Conservation (phyloP, 177 flowering plant genomes). For the Telopea speciosissima region DNA sequence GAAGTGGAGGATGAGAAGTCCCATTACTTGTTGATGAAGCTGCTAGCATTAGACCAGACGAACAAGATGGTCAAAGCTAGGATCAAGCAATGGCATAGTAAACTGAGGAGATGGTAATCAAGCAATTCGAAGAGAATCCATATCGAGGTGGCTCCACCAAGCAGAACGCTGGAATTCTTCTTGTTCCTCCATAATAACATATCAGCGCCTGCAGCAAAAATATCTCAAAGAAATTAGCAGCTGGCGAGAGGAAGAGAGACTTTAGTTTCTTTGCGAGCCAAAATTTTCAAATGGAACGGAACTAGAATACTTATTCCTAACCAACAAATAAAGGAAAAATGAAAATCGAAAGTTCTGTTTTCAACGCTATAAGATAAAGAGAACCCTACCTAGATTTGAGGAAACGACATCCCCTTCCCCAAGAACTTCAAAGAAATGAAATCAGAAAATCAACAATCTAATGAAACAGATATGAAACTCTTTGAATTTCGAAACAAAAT, state of each 20-base stretch:
- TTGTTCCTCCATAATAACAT: conserved; percentile 89
- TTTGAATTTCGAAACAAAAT: background rate
- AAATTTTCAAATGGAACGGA: background rate
- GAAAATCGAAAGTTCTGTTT: background rate
- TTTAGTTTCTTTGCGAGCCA: background rate
- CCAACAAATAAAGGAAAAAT: background rate
- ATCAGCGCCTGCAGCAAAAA: conserved; percentile 63
- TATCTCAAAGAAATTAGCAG: background rate
- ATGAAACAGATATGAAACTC: background rate
- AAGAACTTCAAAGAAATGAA: no score
- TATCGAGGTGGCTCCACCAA: conserved; percentile 64
- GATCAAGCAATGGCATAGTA: conserved; percentile 56
- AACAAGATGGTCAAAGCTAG: conserved; percentile 54
- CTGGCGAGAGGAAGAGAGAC: background rate
- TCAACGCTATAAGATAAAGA: background rate
- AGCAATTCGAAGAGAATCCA: conserved; percentile 84
- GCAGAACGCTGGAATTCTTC: conserved; percentile 66
- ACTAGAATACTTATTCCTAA: no score
- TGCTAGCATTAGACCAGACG: conserved; percentile 73
- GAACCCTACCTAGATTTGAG: background rate
- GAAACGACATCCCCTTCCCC: background rate
- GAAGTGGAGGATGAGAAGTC: background rate
- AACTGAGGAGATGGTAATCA: conserved; percentile 72
- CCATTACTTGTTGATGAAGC: conserved; percentile 77
- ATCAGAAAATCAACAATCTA: background rate